phyloP scores from a whole-genome alignment of 2,329 filamentous ascomycete genomes.

The Harringtonia lauricola region DNA sequence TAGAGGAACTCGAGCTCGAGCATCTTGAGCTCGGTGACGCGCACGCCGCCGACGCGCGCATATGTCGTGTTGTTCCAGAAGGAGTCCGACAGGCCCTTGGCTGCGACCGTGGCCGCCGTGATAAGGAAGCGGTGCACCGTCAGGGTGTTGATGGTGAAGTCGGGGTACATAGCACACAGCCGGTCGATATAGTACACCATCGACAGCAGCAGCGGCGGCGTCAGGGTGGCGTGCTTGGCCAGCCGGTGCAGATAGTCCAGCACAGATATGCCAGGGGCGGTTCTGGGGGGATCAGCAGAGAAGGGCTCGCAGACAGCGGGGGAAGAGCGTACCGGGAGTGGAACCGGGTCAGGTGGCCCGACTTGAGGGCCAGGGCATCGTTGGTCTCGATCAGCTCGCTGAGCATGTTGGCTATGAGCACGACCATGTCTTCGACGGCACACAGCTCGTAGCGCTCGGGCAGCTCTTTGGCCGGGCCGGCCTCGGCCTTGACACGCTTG shows the following conservation, averaged over 20 bases:
- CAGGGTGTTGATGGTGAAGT: conserved; percentile 91
- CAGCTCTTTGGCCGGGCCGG: conserved; percentile 43
- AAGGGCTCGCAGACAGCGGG: background rate
- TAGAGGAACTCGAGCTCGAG: conserved; percentile 90
- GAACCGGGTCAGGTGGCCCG: conserved; percentile 82
- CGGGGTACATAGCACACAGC: conserved; percentile 80
- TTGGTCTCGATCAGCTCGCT: conserved; percentile 91
- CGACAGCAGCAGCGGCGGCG: conserved; percentile 85
- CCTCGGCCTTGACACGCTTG: conserved; percentile 43
- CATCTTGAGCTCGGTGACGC: conserved; percentile 77
- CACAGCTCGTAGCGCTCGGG: conserved; percentile 73
- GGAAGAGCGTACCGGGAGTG: conserved; percentile 65
- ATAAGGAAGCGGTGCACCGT: conserved; percentile 97
- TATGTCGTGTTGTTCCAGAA: conserved; percentile 99
- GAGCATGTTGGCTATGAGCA: conserved; percentile 89
- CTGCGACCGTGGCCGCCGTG: conserved; percentile 86
- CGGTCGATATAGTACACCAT: conserved; percentile 99
- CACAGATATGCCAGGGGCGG: conserved; percentile 82
- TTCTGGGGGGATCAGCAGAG: conserved; percentile 23
- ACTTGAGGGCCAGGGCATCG: conserved; percentile 73
- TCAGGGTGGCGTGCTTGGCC: conserved; percentile 86
- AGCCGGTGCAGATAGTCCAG: conserved; percentile 86
- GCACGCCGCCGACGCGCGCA: conserved; percentile 85
- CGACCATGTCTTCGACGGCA: conserved; percentile 73
- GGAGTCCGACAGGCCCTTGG: conserved; percentile 89